Evolutionary conservation across 371 early-diverging fungal genomes (phyloP).

Genomic region (Rhizomucor miehei): DNA sequence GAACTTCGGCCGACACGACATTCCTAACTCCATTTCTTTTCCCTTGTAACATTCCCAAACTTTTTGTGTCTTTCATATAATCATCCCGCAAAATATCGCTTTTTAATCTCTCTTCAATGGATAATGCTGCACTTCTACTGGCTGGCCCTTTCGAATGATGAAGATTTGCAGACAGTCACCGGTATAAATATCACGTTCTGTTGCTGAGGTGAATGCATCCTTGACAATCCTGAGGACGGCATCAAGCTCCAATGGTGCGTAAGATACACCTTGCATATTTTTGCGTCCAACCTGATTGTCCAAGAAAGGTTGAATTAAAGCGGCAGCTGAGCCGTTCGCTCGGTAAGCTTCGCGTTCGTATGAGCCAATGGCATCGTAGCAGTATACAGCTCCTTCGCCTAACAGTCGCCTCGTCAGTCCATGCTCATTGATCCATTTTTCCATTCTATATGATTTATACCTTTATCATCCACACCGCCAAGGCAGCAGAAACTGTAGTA

Average conservation of each 20-base stretch:
- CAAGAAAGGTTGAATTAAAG: slow-evolving; percentile 97
- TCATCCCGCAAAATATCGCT: too few relatives aligned
- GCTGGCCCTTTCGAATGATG: slow-evolving; percentile 75
- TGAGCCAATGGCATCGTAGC: slow-evolving; percentile 97
- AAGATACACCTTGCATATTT: slow-evolving; percentile 55
- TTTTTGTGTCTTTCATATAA: too few relatives aligned
- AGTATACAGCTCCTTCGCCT: slow-evolving; percentile 89
- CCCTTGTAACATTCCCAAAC: background rate
- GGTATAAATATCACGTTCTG: slow-evolving; percentile 99
- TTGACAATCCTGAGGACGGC: slow-evolving; percentile 81
- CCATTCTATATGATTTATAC: slow-evolving; percentile 19
- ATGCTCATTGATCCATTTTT: background rate
- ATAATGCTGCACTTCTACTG: slow-evolving; percentile 70
- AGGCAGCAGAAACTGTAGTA: slow-evolving; percentile 94
- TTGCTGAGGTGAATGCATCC: slow-evolving; percentile 97
- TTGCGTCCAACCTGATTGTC: slow-evolving; percentile 87
- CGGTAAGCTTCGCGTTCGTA: slow-evolving; percentile 81
- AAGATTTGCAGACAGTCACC: slow-evolving; percentile 97
- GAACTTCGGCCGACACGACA: slow-evolving; percentile 3
- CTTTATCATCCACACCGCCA: slow-evolving; percentile 91
- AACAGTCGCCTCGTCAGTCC: background rate
- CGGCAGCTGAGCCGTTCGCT: slow-evolving; percentile 89
- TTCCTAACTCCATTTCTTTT: background rate
- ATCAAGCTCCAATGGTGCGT: slow-evolving; percentile 53
- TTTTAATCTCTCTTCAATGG: slow-evolving; percentile 79